These are phyloP conservation scores for Mucor piriformis DNA, from an alignment of 371 early-diverging fungal species.

Conservation along the genomic window DNA sequence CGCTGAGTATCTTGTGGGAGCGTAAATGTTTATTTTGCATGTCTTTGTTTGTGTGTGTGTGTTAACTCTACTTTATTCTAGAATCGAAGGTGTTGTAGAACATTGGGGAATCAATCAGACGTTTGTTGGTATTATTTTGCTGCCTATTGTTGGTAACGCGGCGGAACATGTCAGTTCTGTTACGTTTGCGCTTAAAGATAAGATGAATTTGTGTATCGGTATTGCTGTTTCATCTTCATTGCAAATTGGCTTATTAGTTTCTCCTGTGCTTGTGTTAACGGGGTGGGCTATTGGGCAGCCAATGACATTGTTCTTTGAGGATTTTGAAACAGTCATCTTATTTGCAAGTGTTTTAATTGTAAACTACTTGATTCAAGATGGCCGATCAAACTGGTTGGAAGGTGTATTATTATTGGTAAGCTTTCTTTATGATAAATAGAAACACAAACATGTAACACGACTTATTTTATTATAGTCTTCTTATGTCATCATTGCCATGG, in stretches of 20 bases:
- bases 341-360: constrained; percentile 84
- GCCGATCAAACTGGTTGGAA: constrained; percentile 83
- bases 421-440: background rate
- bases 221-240: constrained; percentile 88
- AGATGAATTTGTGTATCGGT: constrained; percentile 87
- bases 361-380: constrained; percentile 78
- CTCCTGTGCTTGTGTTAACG: constrained; percentile 80
- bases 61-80: no score
- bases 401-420: constrained; percentile 70
- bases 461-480: constrained; percentile 11
- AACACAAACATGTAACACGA: background rate
- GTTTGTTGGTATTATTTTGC: constrained; percentile 86
- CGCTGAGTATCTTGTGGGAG: constrained; percentile 81
- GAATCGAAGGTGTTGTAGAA: constrained; percentile 77
- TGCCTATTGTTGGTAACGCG: constrained; percentile 82
- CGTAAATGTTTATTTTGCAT: constrained; percentile 33
- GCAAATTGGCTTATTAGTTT: constrained; percentile 88
- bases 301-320: constrained; percentile 80
- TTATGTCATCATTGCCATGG: constrained; percentile 18
- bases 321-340: constrained; percentile 81
- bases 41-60: no score
- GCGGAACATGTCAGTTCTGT: constrained; percentile 79
- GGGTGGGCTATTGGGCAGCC: constrained; percentile 84
- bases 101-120: constrained; percentile 67
- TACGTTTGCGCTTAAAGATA: constrained; percentile 83